Percentiles rank a stretch among this genome's conserved stretches.
phyloP scores from a whole-genome alignment of 176 grass and related monocot genomes.

The Carex parvula region DNA sequence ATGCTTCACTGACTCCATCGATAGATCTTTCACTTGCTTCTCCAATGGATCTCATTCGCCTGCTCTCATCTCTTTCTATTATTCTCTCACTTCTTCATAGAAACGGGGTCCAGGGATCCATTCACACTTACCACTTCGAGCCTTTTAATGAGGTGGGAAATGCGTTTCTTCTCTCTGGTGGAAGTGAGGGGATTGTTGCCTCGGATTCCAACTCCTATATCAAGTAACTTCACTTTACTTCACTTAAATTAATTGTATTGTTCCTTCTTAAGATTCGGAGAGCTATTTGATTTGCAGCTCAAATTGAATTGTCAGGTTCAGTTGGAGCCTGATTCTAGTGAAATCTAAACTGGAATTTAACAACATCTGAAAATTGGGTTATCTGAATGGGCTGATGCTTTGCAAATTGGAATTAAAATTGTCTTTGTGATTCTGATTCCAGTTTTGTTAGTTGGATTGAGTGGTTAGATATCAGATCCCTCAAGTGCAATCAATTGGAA shows the following conservation, averaged over 20 bases:
- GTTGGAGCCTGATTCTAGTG: neutral
- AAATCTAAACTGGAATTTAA: neutral
- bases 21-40: neutral
- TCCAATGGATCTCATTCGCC: constrained; percentile 66
- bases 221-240: constrained; percentile 22
- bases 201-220: constrained; percentile 37
- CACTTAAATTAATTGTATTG: neutral
- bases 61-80: constrained; percentile 18
- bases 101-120: constrained; percentile 53
- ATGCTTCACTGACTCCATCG: constrained; percentile 35
- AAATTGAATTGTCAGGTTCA: neutral
- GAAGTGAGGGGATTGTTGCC: constrained; percentile 87
- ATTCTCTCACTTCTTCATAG: constrained; percentile 4
- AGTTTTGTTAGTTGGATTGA: neutral
- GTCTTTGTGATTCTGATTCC: neutral
- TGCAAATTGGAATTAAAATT: neutral
- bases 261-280: neutral
- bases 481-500: neutral
- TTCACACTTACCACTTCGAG: constrained; percentile 86
- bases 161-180: constrained; percentile 94
- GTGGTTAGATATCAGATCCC: neutral
- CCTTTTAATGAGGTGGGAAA: constrained; percentile 97
- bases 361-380: neutral
- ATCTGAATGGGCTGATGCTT: neutral
- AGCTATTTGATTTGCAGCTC: neutral